Conservation (phyloP, 1,284 basidiomycete species). For the Waitea zeae region DNA sequence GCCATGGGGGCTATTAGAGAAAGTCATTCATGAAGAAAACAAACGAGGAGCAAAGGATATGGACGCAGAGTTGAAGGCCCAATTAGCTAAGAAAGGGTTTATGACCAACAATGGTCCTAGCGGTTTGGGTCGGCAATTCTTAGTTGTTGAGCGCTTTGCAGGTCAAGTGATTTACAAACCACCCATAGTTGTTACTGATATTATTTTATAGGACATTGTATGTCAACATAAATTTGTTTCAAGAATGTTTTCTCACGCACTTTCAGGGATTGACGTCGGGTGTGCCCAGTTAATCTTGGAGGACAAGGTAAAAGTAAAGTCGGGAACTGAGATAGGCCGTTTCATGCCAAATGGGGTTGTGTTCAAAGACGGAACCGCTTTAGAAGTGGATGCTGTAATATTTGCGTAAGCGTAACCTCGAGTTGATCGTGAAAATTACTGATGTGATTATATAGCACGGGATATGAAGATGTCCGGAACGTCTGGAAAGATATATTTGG, state of each 20-base stretch:
- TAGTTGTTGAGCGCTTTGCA: conserved; percentile 14
- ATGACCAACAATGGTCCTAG: conserved; percentile 15
- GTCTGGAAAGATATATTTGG: conserved; percentile 10
- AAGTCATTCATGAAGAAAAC: too few species aligned
- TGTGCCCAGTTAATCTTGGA: conserved; percentile 15
- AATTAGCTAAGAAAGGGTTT: conserved; percentile 19
- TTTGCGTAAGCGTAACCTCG: conserved; percentile 12
- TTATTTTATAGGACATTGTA: conserved; percentile 13
- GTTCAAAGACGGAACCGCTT: conserved; percentile 15
- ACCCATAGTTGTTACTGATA: conserved; percentile 3
- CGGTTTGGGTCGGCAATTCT: conserved; percentile 12
- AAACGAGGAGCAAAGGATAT: too few species aligned
- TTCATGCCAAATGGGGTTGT: conserved; percentile 12
- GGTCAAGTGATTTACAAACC: conserved; percentile 9
- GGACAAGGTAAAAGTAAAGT: conserved; percentile 14
- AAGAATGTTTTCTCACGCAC: not conserved
- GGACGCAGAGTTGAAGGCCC: conserved; percentile 15
- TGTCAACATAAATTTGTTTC: conserved; percentile 3
- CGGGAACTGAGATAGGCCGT: conserved; percentile 12
- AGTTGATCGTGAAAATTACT: not conserved
- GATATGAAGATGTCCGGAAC: conserved; percentile 9
- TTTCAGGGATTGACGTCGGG: conserved; percentile 22
- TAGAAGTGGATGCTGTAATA: conserved; percentile 15
- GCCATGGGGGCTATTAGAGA: too few species aligned
- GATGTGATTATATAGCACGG: conserved; percentile 12